Conservation (phyloP, 495 filamentous ascomycete genomes). For the Aspergillus diversus region DNA sequence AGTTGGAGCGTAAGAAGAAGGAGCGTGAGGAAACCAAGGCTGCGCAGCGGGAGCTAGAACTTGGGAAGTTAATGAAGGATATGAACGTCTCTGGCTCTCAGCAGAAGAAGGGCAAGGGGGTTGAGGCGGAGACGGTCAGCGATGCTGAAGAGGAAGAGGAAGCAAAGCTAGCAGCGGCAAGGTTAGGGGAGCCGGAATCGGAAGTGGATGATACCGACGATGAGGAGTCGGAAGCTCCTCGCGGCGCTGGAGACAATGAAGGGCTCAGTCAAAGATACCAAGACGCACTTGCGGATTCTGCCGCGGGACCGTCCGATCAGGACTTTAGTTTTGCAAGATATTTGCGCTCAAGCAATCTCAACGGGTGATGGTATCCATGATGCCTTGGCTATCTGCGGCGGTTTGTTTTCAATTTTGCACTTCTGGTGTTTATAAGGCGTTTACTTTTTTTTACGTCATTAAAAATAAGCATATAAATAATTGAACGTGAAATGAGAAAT, state of each 20-base stretch:
- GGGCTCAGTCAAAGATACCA: constrained; percentile 50
- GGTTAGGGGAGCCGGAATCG: constrained; percentile 34
- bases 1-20: constrained; percentile 77
- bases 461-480: neutral
- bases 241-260: constrained; percentile 37
- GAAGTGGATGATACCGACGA: constrained; percentile 37
- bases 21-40: constrained; percentile 75
- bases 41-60: constrained; percentile 71
- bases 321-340: constrained; percentile 56
- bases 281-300: constrained; percentile 43
- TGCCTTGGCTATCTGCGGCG: neutral
- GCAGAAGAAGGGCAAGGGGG: constrained; percentile 31
- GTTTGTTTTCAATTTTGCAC: constrained; percentile 16
- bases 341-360: constrained; percentile 43
- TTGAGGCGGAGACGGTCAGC: constrained; percentile 53
- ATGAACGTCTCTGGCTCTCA: constrained; percentile 72
- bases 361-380: constrained; percentile 26
- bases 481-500: neutral
- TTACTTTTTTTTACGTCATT: neutral
- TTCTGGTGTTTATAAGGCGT: constrained; percentile 26
- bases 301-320: constrained; percentile 35
- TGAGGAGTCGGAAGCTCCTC: constrained; percentile 37
- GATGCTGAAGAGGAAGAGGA: constrained; percentile 55
- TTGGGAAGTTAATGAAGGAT: constrained; percentile 91
- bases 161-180: constrained; percentile 12